Evolutionary conservation across 164 flowering plant species (phyloP).

Genomic region (Santalum album): DNA sequence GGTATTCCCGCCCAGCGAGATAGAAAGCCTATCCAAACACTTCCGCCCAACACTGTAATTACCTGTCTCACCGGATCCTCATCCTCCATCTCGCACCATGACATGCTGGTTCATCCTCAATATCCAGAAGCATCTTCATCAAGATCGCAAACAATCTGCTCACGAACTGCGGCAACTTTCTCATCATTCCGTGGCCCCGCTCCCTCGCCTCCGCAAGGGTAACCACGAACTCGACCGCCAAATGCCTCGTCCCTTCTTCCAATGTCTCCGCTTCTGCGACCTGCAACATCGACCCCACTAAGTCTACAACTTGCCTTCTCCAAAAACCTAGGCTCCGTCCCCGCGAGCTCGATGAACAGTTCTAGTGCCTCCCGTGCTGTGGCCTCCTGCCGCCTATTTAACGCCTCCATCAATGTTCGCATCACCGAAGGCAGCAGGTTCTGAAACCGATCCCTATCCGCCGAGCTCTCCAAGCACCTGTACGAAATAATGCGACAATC

Average conservation of each 20-base stretch:
- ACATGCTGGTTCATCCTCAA: slow-evolving; percentile 93
- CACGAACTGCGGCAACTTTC: slow-evolving; percentile 93
- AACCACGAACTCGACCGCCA: slow-evolving; percentile 90
- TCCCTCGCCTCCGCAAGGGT: slow-evolving; percentile 95
- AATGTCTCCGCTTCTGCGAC: slow-evolving; percentile 84
- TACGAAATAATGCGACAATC: slow-evolving; percentile 78
- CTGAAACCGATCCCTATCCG: slow-evolving; percentile 88
- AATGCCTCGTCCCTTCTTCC: slow-evolving; percentile 87
- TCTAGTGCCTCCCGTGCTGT: slow-evolving; percentile 97
- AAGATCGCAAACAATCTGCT: slow-evolving; percentile 66
- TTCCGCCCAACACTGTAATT: slow-evolving; percentile 95
- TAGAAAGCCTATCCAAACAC: slow-evolving; percentile 81
- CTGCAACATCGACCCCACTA: slow-evolving; percentile 87
- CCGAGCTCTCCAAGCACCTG: slow-evolving; percentile 61
- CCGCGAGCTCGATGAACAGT: slow-evolving; percentile 84
- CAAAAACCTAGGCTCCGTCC: slow-evolving; percentile 89
- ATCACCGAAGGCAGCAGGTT: slow-evolving; percentile 87
- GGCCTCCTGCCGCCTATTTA: slow-evolving; percentile 77
- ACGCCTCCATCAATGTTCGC: slow-evolving; percentile 80
- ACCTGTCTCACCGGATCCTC: slow-evolving; percentile 91
- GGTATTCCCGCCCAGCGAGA: slow-evolving; percentile 89
- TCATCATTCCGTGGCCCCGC: slow-evolving; percentile 97
- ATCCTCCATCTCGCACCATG: slow-evolving; percentile 76
- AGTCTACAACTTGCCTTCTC: slow-evolving; percentile 76
- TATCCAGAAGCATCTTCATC: slow-evolving; percentile 90